These are phyloP conservation scores for Coniella lustricola DNA, from an alignment of 2,329 filamentous ascomycete species.

Conservation along the genomic window DNA sequence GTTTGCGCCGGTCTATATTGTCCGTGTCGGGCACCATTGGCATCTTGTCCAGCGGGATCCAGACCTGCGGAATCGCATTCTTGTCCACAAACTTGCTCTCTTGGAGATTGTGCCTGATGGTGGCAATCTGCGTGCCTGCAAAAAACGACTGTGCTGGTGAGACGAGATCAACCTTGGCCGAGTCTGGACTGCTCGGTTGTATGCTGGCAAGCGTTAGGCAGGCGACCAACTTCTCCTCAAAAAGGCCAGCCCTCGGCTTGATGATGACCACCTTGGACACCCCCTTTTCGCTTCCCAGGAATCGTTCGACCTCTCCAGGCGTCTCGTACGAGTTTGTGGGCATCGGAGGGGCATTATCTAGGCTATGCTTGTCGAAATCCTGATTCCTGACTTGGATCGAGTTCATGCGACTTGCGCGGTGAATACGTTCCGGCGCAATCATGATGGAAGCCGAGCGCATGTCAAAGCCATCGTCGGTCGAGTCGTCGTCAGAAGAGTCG, in stretches of 20 bases:
- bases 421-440: constrained; percentile 21
- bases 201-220: constrained; percentile 34
- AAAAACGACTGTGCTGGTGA: constrained; percentile 31
- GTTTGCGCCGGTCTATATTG: constrained; percentile 33
- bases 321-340: constrained; percentile 9
- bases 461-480: constrained; percentile 6
- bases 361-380: constrained; percentile 16
- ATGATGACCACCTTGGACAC: constrained; percentile 37
- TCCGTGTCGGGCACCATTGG: constrained; percentile 32
- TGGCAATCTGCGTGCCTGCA: constrained; percentile 34
- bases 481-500: constrained; percentile 3
- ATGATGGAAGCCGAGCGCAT: constrained; percentile 18
- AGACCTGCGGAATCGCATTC: constrained; percentile 36
- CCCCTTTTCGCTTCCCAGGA: constrained; percentile 32
- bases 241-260: constrained; percentile 40
- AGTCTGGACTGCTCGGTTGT: constrained; percentile 22
- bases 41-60: constrained; percentile 41
- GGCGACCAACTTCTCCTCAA: constrained; percentile 43
- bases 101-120: constrained; percentile 31
- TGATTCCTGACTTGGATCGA: constrained; percentile 13
- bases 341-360: constrained; percentile 7
- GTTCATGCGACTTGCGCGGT: constrained; percentile 20
- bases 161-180: constrained; percentile 29
- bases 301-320: constrained; percentile 29
- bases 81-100: constrained; percentile 28